phyloP scores from a whole-genome alignment of 73 alveolate genomes.

The Symbiodinium pilosum region DNA sequence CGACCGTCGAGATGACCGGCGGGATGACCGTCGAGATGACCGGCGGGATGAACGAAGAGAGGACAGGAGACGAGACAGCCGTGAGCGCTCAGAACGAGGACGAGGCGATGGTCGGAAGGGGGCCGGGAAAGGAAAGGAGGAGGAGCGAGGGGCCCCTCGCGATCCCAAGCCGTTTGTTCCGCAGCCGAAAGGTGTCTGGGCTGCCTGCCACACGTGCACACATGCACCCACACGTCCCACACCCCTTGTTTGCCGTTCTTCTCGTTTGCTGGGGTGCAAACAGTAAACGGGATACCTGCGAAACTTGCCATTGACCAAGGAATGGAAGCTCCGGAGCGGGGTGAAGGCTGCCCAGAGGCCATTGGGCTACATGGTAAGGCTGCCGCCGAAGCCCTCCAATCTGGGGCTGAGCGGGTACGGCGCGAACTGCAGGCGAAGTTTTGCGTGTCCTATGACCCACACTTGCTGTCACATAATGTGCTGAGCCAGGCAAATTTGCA shows the following conservation, averaged over 20 bases:
- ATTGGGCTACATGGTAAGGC: conserved; percentile 74
- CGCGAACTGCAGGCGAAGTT: conserved; percentile 73
- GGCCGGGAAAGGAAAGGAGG: neutral
- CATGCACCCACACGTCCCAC: too few species aligned
- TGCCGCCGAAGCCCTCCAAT: conserved; percentile 80
- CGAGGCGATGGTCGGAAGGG: neutral
- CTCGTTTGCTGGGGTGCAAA: too few species aligned
- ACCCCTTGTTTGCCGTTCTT: neutral
- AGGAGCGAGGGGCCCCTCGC: neutral
- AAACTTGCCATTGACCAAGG: neutral
- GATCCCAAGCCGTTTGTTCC: conserved; percentile 46
- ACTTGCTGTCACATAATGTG: too few species aligned
- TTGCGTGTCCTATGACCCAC: neutral
- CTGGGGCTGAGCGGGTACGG: conserved; percentile 88
- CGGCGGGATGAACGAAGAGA: neutral
- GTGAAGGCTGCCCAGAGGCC: conserved; percentile 92
- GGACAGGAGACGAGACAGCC: neutral
- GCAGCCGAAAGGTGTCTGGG: conserved; percentile 52
- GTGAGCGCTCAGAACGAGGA: neutral
- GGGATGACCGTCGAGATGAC: conserved; percentile 13
- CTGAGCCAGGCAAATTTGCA: conserved; percentile 49
- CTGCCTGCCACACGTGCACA: neutral
- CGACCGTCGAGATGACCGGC: neutral
- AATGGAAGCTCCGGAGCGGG: conserved; percentile 85
- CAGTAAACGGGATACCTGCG: too few species aligned